phyloP scores from a whole-genome alignment of 2,329 filamentous ascomycete genomes.

The Periconia digitata region DNA sequence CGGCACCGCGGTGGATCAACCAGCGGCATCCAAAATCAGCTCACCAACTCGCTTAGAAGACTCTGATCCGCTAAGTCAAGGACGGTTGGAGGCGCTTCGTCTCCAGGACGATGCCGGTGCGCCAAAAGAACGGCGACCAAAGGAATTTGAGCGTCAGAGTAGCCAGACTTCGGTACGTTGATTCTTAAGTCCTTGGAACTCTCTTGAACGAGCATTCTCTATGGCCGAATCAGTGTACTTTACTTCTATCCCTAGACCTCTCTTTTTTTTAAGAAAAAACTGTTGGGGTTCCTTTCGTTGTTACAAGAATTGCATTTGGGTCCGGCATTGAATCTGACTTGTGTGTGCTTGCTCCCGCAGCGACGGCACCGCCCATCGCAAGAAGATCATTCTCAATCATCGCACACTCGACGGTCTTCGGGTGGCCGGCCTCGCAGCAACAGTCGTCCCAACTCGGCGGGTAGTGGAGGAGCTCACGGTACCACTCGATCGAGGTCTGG shows the following conservation, averaged over 20 bases:
- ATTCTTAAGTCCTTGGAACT: conserved; percentile 45
- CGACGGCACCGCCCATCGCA: conserved; percentile 41
- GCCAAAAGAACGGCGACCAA: conserved; percentile 41
- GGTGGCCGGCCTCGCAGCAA: conserved; percentile 43
- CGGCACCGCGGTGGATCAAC: conserved; percentile 35
- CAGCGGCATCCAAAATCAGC: conserved; percentile 36
- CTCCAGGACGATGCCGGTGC: conserved; percentile 71
- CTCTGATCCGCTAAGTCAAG: conserved; percentile 75
- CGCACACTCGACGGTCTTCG: conserved; percentile 34
- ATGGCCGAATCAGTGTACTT: conserved; percentile 45
- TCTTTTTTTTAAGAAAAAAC: conserved; percentile 28
- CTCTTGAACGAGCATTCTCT: conserved; percentile 39
- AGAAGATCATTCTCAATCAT: conserved; percentile 34
- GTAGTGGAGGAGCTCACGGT: conserved; percentile 25
- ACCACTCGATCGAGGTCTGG: conserved; percentile 36
- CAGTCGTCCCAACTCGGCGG: conserved; percentile 40
- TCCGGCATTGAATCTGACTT: conserved; percentile 43
- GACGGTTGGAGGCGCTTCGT: conserved; percentile 85
- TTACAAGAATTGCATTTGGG: conserved; percentile 33
- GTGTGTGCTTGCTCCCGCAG: conserved; percentile 41
- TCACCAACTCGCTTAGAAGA: conserved; percentile 64
- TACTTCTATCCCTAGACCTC: conserved; percentile 43
- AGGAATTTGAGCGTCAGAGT: conserved; percentile 44
- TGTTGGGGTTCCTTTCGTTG: conserved; percentile 21
- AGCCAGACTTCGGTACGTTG: conserved; percentile 48